Evolutionary conservation across 1,284 basidiomycete species (phyloP).

Genomic region (Sanghuangporus baumii): DNA sequence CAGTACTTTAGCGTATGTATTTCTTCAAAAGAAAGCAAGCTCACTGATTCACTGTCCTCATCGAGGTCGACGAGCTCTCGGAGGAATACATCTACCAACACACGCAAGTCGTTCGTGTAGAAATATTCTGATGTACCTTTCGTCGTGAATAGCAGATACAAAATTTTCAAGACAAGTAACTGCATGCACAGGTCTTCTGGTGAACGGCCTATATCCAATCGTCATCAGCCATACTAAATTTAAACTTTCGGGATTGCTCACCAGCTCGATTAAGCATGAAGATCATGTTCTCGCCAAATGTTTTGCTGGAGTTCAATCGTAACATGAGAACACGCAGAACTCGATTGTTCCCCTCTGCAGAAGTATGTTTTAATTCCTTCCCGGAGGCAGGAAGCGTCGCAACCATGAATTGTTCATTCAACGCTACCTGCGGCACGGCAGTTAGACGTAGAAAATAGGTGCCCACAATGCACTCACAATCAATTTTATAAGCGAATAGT

Average conservation of each 20-base stretch:
- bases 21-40: slow-evolving; percentile 27
- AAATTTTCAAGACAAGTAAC: slow-evolving; percentile 88
- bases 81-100: slow-evolving; percentile 94
- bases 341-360: slow-evolving; percentile 55
- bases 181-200: slow-evolving; percentile 94
- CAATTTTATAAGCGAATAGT: slow-evolving; percentile 90
- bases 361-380: slow-evolving; percentile 20
- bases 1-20: neutral
- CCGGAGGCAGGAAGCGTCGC: slow-evolving; percentile 38
- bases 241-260: slow-evolving; percentile 35
- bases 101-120: slow-evolving; percentile 95
- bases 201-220: slow-evolving; percentile 52
- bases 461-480: slow-evolving; percentile 50
- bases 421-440: slow-evolving; percentile 57
- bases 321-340: slow-evolving; percentile 81
- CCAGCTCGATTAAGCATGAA: slow-evolving; percentile 97
- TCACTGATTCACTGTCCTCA: slow-evolving; percentile 88
- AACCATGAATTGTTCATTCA: slow-evolving; percentile 99
- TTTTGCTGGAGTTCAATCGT: slow-evolving; percentile 80
- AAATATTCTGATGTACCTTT: slow-evolving; percentile 94
- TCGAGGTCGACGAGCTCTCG: slow-evolving; percentile 88
- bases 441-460: slow-evolving; percentile 5
- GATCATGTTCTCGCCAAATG: slow-evolving; percentile 97
- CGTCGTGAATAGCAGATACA: slow-evolving; percentile 94
- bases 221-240: neutral